Evolutionary conservation across 2,329 filamentous ascomycete genomes (phyloP), one percentile per base, ranked within the genome.

Genomic region (Fusarium sp.): DNA sequence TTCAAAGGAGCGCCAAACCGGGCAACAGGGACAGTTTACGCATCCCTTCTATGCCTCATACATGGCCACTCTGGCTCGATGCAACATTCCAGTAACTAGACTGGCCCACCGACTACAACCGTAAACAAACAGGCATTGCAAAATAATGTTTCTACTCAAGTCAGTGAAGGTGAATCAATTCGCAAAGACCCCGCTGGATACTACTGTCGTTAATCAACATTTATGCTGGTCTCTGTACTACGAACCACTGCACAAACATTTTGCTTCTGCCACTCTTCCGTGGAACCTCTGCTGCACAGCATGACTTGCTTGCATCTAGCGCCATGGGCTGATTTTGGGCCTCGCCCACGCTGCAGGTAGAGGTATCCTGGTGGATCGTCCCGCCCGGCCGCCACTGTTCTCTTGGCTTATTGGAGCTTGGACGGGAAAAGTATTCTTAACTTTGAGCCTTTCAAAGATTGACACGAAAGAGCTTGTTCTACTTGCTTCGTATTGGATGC

Each of bases 311-410:
- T 75, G 67, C 63, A 61, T 49, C 59, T 61, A 69, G 50, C 68
- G 64, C 70, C 62, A 75, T 75, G 70, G 59, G 62, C 67, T 72
- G 69, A 74, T 71, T 67, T 42, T 56, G 50, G 70, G 65, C 67
- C 70, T 72, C 57, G 44, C 57, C 56, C 42, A 45, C 63, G 53
- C 58, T 68, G 57, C 61, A 70, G 26, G 28, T 34, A 47, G 34
- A 55, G 59, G 62, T 73, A 72, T 69, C 69, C 55, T 63, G 54
- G 70, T 69, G 68, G 70, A 68, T 74, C 68, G 62, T 60, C 69
- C 71, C 64, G 67, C 50, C 57, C 36, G 57, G 26, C 62, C 57
- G 49, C 34, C 49, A 56, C 38, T 53, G 33, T 44, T 40, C 51
- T 58, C 34, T 58, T 57, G 40, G 70, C 58, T 65, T 45, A 70